Conservation (phyloP, 768 basidiomycete species). For the Inosperma sp. region DNA sequence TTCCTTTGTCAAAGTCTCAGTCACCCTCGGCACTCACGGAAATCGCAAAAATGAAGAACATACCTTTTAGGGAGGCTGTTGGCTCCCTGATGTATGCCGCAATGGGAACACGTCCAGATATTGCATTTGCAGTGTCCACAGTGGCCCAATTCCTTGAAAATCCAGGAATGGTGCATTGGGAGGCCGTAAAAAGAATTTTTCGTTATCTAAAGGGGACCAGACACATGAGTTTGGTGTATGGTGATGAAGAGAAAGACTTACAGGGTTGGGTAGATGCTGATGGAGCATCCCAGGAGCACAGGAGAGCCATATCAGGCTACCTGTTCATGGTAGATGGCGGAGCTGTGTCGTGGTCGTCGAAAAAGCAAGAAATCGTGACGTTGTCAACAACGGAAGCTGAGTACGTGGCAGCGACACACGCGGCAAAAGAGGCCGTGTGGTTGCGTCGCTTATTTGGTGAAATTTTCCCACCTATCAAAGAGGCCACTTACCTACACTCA, state of each 20-base stretch:
- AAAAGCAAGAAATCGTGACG: conserved; percentile 21
- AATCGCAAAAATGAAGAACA: no score
- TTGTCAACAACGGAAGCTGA: no score
- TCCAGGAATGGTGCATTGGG: conserved; percentile 29
- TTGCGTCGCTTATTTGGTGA: not conserved
- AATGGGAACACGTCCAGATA: conserved; percentile 20
- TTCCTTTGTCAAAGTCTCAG: conserved; percentile 15
- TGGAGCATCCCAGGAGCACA: conserved; percentile 3
- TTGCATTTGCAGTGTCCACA: conserved; percentile 23
- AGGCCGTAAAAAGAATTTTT: no score
- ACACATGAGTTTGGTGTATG: conserved; percentile 13
- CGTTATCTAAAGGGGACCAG: no score
- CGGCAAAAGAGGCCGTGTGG: no score
- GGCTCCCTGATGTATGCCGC: conserved; percentile 31
- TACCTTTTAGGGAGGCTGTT: conserved; percentile 24
- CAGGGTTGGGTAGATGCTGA: no score
- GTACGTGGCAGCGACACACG: conserved; percentile 11
- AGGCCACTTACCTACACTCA: no score
- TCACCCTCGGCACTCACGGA: conserved; percentile 18
- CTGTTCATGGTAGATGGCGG: conserved; percentile 20
- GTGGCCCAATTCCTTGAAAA: conserved; percentile 30
- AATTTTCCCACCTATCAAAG: no score
- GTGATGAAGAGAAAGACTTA: conserved; percentile 1
- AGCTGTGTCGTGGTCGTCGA: conserved; percentile 27
- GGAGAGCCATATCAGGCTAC: conserved; percentile 7